A percentile compares a stretch with the other conserved stretches of the same genome.
These are phyloP conservation scores for Blastomyces parvus DNA, from an alignment of 2,329 filamentous ascomycete species.

Conservation along the genomic window DNA sequence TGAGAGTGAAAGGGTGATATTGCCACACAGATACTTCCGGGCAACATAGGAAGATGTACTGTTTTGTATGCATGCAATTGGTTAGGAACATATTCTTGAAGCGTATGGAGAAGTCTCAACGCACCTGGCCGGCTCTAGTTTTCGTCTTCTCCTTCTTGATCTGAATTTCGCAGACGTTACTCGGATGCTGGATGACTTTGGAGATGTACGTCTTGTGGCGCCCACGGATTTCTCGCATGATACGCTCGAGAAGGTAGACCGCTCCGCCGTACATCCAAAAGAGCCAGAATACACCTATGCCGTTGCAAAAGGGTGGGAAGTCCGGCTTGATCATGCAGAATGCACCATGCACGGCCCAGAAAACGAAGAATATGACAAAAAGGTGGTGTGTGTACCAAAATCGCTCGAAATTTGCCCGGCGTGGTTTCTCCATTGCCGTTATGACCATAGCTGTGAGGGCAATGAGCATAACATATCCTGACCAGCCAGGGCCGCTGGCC, in stretches of 20 bases:
- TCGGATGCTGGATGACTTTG: constrained; percentile 82
- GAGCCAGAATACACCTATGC: constrained; percentile 76
- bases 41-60: constrained; percentile 82
- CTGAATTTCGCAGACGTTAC: constrained; percentile 82
- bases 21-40: constrained; percentile 80
- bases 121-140: constrained; percentile 61
- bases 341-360: constrained; percentile 81
- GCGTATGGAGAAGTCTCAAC: not conserved
- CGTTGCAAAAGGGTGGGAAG: constrained; percentile 59
- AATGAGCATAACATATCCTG: constrained; percentile 74
- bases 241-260: constrained; percentile 67
- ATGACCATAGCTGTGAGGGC: constrained; percentile 68
- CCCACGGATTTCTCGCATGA: constrained; percentile 68
- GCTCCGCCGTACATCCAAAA: constrained; percentile 83
- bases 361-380: constrained; percentile 79
- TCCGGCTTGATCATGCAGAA: constrained; percentile 89
- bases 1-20: constrained; percentile 80
- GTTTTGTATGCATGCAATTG: constrained; percentile 11
- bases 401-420: constrained; percentile 73
- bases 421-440: constrained; percentile 67
- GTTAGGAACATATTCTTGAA: not conserved
- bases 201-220: constrained; percentile 77
- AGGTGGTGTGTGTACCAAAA: constrained; percentile 90
- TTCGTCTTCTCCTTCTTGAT: constrained; percentile 84
- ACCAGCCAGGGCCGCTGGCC: constrained; percentile 72